These are phyloP conservation scores for Antrodiella citrinella DNA, from an alignment of 768 basidiomycete genomes.

Conservation along the genomic window DNA sequence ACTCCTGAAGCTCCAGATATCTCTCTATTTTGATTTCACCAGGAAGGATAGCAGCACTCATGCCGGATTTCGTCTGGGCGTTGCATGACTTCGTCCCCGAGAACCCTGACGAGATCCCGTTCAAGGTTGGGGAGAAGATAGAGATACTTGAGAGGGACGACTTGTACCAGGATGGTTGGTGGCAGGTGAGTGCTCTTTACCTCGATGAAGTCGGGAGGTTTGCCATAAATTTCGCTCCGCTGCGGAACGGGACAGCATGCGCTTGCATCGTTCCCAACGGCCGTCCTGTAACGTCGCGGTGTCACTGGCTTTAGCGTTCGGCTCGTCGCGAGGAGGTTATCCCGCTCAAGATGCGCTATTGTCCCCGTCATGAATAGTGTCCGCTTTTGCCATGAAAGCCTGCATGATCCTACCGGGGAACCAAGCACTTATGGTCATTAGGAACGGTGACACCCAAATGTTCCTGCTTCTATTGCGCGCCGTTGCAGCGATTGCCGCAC, in stretches of 20 bases:
- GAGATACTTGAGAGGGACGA: slow-evolving; percentile 93
- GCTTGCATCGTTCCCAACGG: no score
- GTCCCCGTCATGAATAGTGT: no score
- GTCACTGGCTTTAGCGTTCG: no score
- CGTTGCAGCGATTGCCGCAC: no score
- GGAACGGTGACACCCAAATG: no score
- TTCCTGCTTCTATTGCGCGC: no score
- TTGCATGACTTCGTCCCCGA: slow-evolving; percentile 86
- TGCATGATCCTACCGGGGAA: no score
- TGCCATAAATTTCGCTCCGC: not conserved
- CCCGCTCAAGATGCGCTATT: no score
- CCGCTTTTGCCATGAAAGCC: no score
- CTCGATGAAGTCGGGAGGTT: not conserved
- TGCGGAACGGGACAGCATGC: not conserved
- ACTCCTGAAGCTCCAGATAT: not conserved
- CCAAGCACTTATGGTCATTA: no score
- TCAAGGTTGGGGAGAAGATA: slow-evolving; percentile 79
- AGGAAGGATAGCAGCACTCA: slow-evolving; percentile 20
- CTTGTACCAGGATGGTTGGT: slow-evolving; percentile 92
- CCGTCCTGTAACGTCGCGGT: no score
- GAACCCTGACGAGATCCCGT: slow-evolving; percentile 88
- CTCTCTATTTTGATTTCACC: not conserved
- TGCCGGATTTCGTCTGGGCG: slow-evolving; percentile 83
- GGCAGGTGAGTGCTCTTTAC: slow-evolving; percentile 50
- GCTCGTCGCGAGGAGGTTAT: no score